Evolutionary conservation across 2,329 filamentous ascomycete genomes (phyloP).

Genomic region (Fusarium albidum): DNA sequence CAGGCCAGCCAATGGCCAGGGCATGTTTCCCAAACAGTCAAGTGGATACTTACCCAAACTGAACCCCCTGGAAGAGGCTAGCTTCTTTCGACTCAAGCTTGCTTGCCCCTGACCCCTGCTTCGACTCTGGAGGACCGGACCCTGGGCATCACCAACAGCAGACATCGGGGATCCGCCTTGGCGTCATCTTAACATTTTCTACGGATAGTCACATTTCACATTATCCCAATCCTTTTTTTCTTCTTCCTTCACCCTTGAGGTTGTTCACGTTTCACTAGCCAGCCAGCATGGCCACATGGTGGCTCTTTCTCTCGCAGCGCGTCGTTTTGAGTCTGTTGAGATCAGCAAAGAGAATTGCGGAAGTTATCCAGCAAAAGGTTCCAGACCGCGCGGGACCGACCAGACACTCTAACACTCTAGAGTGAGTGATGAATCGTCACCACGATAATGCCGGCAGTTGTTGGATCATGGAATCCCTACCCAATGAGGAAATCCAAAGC

Average conservation of each 20-base stretch:
- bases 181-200: constrained; percentile 29
- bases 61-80: constrained; percentile 16
- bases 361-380: constrained; percentile 9
- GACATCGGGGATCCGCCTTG: constrained; percentile 32
- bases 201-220: constrained; percentile 28
- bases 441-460: constrained; percentile 31
- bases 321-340: constrained; percentile 1
- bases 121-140: constrained; percentile 29
- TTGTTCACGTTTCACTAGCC: constrained; percentile 14
- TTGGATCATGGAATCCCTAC: background rate
- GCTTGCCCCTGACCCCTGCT: constrained; percentile 36
- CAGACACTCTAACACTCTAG: constrained; percentile 6
- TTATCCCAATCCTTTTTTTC: constrained; percentile 7
- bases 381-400: constrained; percentile 26
- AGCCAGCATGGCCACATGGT: constrained; percentile 15
- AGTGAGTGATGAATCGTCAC: constrained; percentile 12
- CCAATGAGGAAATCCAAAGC: constrained; percentile 1
- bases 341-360: background rate
- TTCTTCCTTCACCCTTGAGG: constrained; percentile 5
- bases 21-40: constrained; percentile 11
- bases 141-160: constrained; percentile 27
- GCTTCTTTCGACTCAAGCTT: constrained; percentile 22
- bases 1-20: constrained; percentile 1
- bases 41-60: background rate
- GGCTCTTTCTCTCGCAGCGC: constrained; percentile 2